phyloP scores from a whole-genome alignment of 2,329 filamentous ascomycete species.

The Claviceps capensis region DNA sequence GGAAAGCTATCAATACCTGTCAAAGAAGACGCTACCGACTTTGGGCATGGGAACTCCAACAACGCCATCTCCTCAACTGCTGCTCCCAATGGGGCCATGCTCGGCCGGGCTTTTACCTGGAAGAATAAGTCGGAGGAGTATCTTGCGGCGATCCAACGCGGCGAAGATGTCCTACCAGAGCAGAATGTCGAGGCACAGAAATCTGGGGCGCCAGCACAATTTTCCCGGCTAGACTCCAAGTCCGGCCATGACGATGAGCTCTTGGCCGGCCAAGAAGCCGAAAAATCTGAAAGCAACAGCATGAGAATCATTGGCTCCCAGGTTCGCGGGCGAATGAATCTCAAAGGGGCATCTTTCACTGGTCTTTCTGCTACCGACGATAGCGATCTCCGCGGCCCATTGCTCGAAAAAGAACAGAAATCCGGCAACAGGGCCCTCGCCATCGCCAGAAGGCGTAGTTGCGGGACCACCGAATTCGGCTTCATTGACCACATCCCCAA shows the following conservation, averaged over 20 bases:
- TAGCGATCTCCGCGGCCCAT: slow-evolving; percentile 40
- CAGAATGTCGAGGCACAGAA: slow-evolving; percentile 13
- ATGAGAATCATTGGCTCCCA: slow-evolving; percentile 23
- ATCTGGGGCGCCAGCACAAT: slow-evolving; percentile 15
- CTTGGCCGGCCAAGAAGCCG: slow-evolving; percentile 11
- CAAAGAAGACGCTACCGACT: slow-evolving; percentile 38
- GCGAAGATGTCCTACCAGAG: slow-evolving; percentile 16
- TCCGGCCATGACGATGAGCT: slow-evolving; percentile 15
- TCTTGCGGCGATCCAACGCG: slow-evolving; percentile 25
- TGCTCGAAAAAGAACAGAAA: slow-evolving; percentile 34
- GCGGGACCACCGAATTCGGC: slow-evolving; percentile 22
- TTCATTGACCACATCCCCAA: slow-evolving; percentile 23
- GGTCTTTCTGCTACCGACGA: slow-evolving; percentile 47
- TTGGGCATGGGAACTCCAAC: slow-evolving; percentile 6
- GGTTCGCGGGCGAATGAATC: slow-evolving; percentile 27
- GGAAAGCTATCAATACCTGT: slow-evolving; percentile 33
- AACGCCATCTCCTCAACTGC: slow-evolving; percentile 6
- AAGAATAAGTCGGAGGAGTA: slow-evolving; percentile 51
- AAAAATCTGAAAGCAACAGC: slow-evolving; percentile 12
- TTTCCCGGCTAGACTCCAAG: slow-evolving; percentile 11
- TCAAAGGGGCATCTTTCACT: slow-evolving; percentile 34
- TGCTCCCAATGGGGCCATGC: slow-evolving; percentile 12
- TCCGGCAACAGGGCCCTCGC: slow-evolving; percentile 29
- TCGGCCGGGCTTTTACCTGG: slow-evolving; percentile 46
- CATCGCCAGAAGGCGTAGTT: slow-evolving; percentile 50